phyloP scores from a whole-genome alignment of 2,329 filamentous ascomycete genomes.

The Scedosporium apiospermum region DNA sequence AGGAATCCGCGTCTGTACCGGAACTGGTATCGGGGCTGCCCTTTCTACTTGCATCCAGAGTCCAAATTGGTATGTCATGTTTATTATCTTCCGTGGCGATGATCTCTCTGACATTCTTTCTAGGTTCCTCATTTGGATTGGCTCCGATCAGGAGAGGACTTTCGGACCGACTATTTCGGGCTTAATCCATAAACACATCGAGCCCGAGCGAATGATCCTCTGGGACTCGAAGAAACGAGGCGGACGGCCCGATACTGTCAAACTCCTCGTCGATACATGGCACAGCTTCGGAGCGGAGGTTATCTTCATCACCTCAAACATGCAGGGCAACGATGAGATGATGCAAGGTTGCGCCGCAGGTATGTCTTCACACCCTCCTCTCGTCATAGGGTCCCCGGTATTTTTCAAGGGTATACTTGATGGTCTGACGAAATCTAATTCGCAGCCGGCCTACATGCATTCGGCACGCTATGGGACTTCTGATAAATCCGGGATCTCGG shows the following conservation, averaged over 20 bases:
- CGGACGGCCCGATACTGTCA: conserved; percentile 26
- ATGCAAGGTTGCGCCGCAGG: conserved; percentile 29
- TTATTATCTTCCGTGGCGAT: not conserved
- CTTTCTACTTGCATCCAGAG: conserved; percentile 31
- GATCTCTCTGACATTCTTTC: not conserved
- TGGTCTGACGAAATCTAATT: not conserved
- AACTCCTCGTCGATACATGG: conserved; percentile 28
- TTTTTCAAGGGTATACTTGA: no score
- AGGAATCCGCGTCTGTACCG: conserved; percentile 30
- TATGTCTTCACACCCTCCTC: conserved; percentile 13
- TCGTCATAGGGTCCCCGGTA: not conserved
- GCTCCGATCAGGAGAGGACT: conserved; percentile 29
- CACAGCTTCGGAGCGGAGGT: conserved; percentile 28
- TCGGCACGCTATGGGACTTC: conserved; percentile 30
- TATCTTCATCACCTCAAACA: conserved; percentile 32
- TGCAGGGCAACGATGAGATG: conserved; percentile 31
- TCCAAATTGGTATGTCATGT: conserved; percentile 20
- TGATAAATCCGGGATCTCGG: conserved; percentile 13
- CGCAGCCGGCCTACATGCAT: conserved; percentile 25
- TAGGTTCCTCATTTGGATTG: conserved; percentile 33
- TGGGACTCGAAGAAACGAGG: conserved; percentile 31
- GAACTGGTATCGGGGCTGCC: conserved; percentile 29
- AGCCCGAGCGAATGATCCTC: conserved; percentile 29
- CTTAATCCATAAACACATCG: conserved; percentile 27
- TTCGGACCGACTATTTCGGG: conserved; percentile 28